Evolutionary conservation across 805 yeast genomes (phyloP).

Genomic region (Kodamaea fukazawae): DNA sequence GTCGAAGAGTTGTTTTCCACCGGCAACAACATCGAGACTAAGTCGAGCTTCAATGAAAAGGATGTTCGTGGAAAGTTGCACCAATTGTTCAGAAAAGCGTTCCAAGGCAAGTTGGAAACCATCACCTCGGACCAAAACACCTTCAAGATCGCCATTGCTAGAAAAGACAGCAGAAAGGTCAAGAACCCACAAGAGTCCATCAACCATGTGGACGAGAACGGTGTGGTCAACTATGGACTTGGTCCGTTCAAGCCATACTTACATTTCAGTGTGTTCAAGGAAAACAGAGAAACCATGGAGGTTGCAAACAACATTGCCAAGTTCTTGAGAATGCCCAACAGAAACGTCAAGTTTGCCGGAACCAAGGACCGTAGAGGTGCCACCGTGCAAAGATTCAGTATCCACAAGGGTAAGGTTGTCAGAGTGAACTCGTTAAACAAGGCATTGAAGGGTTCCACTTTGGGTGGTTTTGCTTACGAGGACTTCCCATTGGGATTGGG

Average conservation of each 20-base stretch:
- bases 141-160: slow-evolving; percentile 59
- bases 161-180: slow-evolving; percentile 23
- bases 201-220: slow-evolving; percentile 45
- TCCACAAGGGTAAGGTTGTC: slow-evolving; percentile 66
- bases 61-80: slow-evolving; percentile 75
- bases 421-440: slow-evolving; percentile 75
- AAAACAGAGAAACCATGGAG: slow-evolving; percentile 97
- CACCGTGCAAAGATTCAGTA: slow-evolving; percentile 79
- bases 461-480: slow-evolving; percentile 76
- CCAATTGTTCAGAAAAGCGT: slow-evolving; percentile 68
- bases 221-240: slow-evolving; percentile 64
- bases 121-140: slow-evolving; percentile 67
- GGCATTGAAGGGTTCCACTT: slow-evolving; percentile 68
- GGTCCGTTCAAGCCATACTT: slow-evolving; percentile 70
- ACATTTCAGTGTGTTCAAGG: slow-evolving; percentile 83
- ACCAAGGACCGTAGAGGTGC: slow-evolving; percentile 96
- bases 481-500: slow-evolving; percentile 69
- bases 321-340: slow-evolving; percentile 71
- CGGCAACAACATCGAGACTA: slow-evolving; percentile 59
- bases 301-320: slow-evolving; percentile 74
- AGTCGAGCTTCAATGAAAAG: slow-evolving; percentile 60
- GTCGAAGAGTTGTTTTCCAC: slow-evolving; percentile 54
- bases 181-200: slow-evolving; percentile 37
- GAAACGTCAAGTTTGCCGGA: slow-evolving; percentile 78
- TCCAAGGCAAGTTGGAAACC: slow-evolving; percentile 73